phyloP scores from a whole-genome alignment of 805 yeast species.

The Torulaspora maleeae region DNA sequence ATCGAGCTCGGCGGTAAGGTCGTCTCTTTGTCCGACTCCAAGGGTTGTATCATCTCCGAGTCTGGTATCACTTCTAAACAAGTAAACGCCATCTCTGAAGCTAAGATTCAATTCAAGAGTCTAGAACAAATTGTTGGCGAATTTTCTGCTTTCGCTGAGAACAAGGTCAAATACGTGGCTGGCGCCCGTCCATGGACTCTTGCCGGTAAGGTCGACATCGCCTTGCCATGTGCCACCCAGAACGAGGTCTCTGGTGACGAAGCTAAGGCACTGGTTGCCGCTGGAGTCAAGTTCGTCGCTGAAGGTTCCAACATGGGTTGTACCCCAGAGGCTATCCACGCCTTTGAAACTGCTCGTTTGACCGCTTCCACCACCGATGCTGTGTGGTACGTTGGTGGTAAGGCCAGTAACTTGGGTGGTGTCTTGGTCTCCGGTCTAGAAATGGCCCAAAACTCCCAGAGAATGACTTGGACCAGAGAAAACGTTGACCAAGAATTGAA shows the following conservation, averaged over 20 bases:
- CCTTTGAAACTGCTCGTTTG: slow-evolving; percentile 78
- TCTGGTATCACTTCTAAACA: slow-evolving; percentile 83
- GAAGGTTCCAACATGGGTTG: slow-evolving; percentile 99
- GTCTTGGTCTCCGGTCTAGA: slow-evolving; percentile 97
- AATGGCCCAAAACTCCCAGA: slow-evolving; percentile 99
- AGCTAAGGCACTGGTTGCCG: slow-evolving; percentile 88
- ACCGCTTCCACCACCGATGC: slow-evolving; percentile 41
- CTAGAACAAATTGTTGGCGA: slow-evolving; percentile 63
- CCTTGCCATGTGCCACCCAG: slow-evolving; percentile 97
- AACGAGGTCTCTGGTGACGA: slow-evolving; percentile 96
- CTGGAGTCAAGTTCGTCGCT: slow-evolving; percentile 90
- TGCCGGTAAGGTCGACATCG: slow-evolving; percentile 89
- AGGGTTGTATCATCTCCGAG: slow-evolving; percentile 78
- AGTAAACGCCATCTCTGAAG: slow-evolving; percentile 65
- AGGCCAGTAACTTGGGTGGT: slow-evolving; percentile 99
- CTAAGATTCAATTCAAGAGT: slow-evolving; percentile 72
- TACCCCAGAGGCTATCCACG: slow-evolving; percentile 92
- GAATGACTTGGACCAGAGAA: slow-evolving; percentile 85
- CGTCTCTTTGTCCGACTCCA: slow-evolving; percentile 90
- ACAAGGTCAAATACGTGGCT: slow-evolving; percentile 70
- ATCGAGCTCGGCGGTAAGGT: slow-evolving; percentile 96
- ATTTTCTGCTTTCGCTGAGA: slow-evolving; percentile 52
- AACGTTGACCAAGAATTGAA: slow-evolving; percentile 89
- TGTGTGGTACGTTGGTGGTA: slow-evolving; percentile 99
- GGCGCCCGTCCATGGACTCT: slow-evolving; percentile 97